A percentile compares a stretch with the other conserved stretches of the same genome.
Evolutionary conservation across 2,329 filamentous ascomycete species (phyloP).

Genomic region (Taxawa tesnikishii): DNA sequence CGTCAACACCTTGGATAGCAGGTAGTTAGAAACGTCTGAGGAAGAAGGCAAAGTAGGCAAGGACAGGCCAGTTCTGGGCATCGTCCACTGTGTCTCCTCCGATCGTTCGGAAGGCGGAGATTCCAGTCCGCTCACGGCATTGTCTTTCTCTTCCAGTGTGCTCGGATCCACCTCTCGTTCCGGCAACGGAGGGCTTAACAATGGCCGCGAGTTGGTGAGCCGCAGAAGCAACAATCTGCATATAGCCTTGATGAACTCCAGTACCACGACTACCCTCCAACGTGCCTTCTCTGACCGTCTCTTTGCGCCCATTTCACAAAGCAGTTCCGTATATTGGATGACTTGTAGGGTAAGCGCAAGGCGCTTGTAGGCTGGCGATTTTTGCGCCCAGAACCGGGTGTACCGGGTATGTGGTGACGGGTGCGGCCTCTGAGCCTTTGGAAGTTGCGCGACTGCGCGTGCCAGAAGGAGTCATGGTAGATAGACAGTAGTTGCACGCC

Average conservation of each 20-base stretch:
- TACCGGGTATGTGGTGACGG: slow-evolving; percentile 50
- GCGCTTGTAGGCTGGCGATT: slow-evolving; percentile 60
- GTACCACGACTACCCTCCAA: slow-evolving; percentile 75
- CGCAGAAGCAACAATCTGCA: slow-evolving; percentile 71
- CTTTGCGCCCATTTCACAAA: slow-evolving; percentile 97
- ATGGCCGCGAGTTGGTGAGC: slow-evolving; percentile 68
- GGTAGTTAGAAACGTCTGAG: slow-evolving; percentile 73
- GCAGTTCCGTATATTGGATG: slow-evolving; percentile 84
- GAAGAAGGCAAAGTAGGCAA: slow-evolving; percentile 73
- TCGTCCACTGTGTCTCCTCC: slow-evolving; percentile 52
- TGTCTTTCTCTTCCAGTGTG: slow-evolving; percentile 37
- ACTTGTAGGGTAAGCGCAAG: slow-evolving; percentile 76
- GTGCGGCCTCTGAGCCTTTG: slow-evolving; percentile 30
- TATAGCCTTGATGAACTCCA: slow-evolving; percentile 77
- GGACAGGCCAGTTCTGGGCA: slow-evolving; percentile 86
- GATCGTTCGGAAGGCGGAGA: slow-evolving; percentile 26
- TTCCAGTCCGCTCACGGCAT: slow-evolving; percentile 32
- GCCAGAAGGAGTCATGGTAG: slow-evolving; percentile 84
- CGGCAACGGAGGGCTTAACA: slow-evolving; percentile 74
- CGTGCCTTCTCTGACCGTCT: slow-evolving; percentile 66
- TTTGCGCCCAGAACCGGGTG: slow-evolving; percentile 50
- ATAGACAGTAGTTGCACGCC: slow-evolving; percentile 80
- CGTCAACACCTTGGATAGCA: slow-evolving; percentile 80
- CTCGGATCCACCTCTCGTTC: slow-evolving; percentile 70
- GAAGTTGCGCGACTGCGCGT: slow-evolving; percentile 46